Percentiles rank a stretch among this genome's conserved stretches.
Conservation (phyloP, 805 yeast species). For the Danielia oregonensis region DNA sequence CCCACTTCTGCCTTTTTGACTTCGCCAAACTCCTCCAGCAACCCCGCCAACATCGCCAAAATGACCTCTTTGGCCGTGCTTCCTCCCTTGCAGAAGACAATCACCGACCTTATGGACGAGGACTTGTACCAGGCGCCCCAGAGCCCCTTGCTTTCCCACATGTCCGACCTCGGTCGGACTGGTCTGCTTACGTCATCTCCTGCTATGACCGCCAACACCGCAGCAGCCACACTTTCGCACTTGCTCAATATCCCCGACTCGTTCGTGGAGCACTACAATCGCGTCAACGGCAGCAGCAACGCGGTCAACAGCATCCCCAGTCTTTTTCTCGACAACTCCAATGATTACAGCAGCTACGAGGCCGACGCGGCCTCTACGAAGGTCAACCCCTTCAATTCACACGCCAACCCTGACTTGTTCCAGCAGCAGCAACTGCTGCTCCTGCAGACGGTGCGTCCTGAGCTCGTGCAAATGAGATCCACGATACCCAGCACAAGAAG, state of each 20-base stretch:
- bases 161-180: conserved; percentile 4
- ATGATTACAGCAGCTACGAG: conserved; percentile 10
- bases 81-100: conserved; percentile 49
- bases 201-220: conserved; percentile 9
- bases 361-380: conserved; percentile 9
- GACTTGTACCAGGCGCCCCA: conserved; percentile 42
- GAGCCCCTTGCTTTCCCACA: conserved; percentile 5
- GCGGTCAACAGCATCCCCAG: conserved; percentile 16
- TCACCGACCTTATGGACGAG: conserved; percentile 59
- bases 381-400: conserved; percentile 33
- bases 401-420: conserved; percentile 37
- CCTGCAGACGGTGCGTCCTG: conserved; percentile 9
- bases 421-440: conserved; percentile 8
- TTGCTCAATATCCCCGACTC: conserved; percentile 31
- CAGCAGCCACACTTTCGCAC: conserved; percentile 21
- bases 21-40: no score
- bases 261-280: conserved; percentile 22
- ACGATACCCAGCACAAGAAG: conserved; percentile 16
- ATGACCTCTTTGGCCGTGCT: conserved; percentile 51
- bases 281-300: conserved; percentile 13
- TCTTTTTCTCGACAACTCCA: conserved; percentile 8
- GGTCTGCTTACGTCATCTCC: conserved; percentile 8
- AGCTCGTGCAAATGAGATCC: conserved; percentile 5
- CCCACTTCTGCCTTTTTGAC: no score
- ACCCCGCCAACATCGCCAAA: conserved; percentile 5